Evolutionary conservation across 164 flowering plant genomes (phyloP), one percentile per base, ranked within the genome.

Genomic region (Magnolia kwangsiensis): DNA sequence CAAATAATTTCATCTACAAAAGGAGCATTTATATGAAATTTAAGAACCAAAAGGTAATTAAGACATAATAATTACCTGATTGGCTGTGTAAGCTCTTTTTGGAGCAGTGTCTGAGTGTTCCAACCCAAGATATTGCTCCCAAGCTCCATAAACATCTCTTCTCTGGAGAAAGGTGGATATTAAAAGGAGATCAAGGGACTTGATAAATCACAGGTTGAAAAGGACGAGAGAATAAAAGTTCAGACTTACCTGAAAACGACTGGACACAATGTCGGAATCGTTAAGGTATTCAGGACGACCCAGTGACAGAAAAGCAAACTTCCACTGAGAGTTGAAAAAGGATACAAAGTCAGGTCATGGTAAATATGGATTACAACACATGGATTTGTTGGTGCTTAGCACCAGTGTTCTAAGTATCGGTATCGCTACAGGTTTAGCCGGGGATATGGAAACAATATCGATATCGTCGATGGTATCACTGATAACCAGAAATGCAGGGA

Each of bases 71-170:
- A 50, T 69, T 78, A 91, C 99, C 96, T 91, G 99, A 83, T 91
- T 93, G 72, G 86, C 90, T 16, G 93, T 75, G 83, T 90, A 93
- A 50, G 97, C 81, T 81, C 98, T 85, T 85, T 93, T 93, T 16
- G 99, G 99, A 85, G 97, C 86, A 80, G 86, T 90, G 77, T 93
- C 99, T 69, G 96, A 82, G 78, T 95, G 99, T 80, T 95, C 99
- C 86, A 95, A 85, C 45, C 98, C 99, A 73, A 95, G 90, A 80
- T 95, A 95, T 75, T 95, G 99, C 83, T 95, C 97, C 99, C 99
- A 95, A 73, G 98, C 96, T 51, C 98, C 98, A 87, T 95, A 92
- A 66, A 92, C 96, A 84, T 95, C 98, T 87, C 93, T 88, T 83
- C 93, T 88, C 98, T 95, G 87, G 66, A 69, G 61, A 49, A 50